Base-by-base conservation (phyloP, 495 filamentous ascomycete genomes). In the Aspergillus sclerotiicarbonarius region DNA sequence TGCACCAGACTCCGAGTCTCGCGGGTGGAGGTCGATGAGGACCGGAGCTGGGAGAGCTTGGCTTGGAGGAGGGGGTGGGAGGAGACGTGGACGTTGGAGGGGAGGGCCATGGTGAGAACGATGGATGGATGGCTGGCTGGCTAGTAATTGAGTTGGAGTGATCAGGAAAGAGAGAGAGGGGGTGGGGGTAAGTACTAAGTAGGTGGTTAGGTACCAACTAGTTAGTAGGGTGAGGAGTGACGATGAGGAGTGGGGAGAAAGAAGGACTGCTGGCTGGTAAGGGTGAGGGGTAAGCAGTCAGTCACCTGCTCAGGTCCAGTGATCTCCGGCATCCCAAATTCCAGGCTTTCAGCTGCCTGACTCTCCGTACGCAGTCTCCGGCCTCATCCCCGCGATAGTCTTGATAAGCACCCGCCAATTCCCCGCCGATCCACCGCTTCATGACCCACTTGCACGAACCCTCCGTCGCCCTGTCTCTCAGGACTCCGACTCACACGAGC, bases 11-110 rank as follows among this genome's bases (percentile, higher is more conserved):
- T 68, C 72, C 92, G 91, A 64, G 90, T 92, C 54, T 96, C 90
- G 47, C 84, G 76, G 0, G 91, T 80, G 44, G 81, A 82, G 47
- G 91, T 86, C 41, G 71, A 76, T 29, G 81, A 71, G 19, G 90
- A 94, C 47, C 93, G 87, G 13, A 98, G 86, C 71, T 91, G 90
- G 37, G 88, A 91, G 63, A 98, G 86, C 78, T 98, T 98, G 60
- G 90, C 89, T 52, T 83, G 76, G 12, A 96, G 80, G 69, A 91
- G 96, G 21, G 93, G 93, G 66, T 98, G 93, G 21, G 75, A 78
- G 18, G 91, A 96, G 71, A 96, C 74, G 70, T 92, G 90, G 52
- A 94, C 86, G 68, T 70, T 76, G 3, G 63, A 30, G 16, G 71
- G 69, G 35, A 71, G 62, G 33, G 67, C 43, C 71, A 74, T 74